Percentiles rank a stretch among this genome's conserved stretches.
Conservation (phyloP, 495 filamentous ascomycete species). For the Clavariopsis aquatica region DNA sequence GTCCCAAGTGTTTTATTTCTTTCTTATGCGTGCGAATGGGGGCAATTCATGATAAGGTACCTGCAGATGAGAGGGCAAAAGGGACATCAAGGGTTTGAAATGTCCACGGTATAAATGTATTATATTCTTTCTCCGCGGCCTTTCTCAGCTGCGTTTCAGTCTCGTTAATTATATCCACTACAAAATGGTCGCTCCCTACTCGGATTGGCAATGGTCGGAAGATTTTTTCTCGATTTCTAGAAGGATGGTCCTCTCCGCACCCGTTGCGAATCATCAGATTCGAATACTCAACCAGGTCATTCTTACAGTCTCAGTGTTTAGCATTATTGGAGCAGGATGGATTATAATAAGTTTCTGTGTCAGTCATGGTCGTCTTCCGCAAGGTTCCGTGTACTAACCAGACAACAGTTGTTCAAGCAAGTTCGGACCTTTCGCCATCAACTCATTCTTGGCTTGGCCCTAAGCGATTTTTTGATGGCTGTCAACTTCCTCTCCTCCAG, state of each 20-base stretch:
- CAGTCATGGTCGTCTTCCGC: constrained; percentile 7
- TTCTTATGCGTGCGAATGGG: background rate
- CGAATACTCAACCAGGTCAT: constrained; percentile 45
- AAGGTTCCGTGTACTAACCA: background rate
- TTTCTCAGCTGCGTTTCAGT: too few relatives aligned
- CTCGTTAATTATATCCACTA: background rate
- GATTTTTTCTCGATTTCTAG: too few relatives aligned
- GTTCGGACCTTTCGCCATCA: constrained; percentile 50
- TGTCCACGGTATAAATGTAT: background rate
- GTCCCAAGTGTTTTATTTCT: background rate
- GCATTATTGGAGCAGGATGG: constrained; percentile 47
- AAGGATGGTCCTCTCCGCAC: constrained; percentile 44
- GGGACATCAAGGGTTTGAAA: background rate
- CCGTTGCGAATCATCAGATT: constrained; percentile 36
- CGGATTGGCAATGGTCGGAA: background rate
- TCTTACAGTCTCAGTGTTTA: constrained; percentile 45
- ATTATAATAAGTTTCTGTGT: constrained; percentile 50
- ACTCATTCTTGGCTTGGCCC: constrained; percentile 50
- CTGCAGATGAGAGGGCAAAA: constrained; percentile 8
- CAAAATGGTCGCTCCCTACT: constrained; percentile 13
- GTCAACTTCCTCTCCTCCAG: constrained; percentile 48
- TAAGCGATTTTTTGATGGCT: constrained; percentile 50
- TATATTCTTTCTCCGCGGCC: background rate
- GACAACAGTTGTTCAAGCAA: constrained; percentile 42
- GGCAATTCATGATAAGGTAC: background rate